These are phyloP conservation scores for Lichtheimia ramosa DNA, from an alignment of 371 early-diverging fungal genomes.

Conservation along the genomic window DNA sequence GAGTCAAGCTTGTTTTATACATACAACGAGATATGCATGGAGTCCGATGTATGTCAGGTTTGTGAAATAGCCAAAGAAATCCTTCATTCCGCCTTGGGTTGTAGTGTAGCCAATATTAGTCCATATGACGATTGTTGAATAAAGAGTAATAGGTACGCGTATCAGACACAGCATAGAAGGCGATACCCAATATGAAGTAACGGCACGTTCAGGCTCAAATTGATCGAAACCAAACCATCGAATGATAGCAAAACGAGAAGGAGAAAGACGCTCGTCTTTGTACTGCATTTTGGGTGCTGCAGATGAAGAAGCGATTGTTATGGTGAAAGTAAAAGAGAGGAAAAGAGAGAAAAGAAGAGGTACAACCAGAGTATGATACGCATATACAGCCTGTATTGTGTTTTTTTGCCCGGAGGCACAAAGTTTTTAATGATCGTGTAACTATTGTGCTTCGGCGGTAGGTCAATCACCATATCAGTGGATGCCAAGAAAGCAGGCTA, in stretches of 20 bases:
- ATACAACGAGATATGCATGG: slow-evolving; percentile 52
- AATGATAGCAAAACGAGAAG: slow-evolving; percentile 29
- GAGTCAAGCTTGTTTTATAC: background rate
- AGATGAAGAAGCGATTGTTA: background rate
- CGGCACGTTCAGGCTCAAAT: slow-evolving; percentile 54
- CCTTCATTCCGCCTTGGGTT: slow-evolving; percentile 5
- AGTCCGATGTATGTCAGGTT: slow-evolving; percentile 55
- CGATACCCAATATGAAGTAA: slow-evolving; percentile 54
- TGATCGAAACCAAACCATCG: slow-evolving; percentile 51
- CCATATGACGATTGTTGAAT: slow-evolving; percentile 44
- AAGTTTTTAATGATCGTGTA: no score
- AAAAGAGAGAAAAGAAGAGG: background rate
- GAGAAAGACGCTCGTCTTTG: slow-evolving; percentile 17
- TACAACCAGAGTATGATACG: no score
- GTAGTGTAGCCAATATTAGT: slow-evolving; percentile 36
- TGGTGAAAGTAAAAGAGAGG: background rate
- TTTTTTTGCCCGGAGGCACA: no score
- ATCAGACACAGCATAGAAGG: slow-evolving; percentile 40
- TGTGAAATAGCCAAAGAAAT: slow-evolving; percentile 52
- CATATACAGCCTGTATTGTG: no score
- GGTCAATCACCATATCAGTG: no score
- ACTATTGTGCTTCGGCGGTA: no score
- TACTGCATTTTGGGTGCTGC: background rate
- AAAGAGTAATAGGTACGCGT: slow-evolving; percentile 38
- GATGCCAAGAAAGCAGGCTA: background rate